phyloP scores from a whole-genome alignment of 2,329 filamentous ascomycete genomes.

The Colletotrichum spaethianum region DNA sequence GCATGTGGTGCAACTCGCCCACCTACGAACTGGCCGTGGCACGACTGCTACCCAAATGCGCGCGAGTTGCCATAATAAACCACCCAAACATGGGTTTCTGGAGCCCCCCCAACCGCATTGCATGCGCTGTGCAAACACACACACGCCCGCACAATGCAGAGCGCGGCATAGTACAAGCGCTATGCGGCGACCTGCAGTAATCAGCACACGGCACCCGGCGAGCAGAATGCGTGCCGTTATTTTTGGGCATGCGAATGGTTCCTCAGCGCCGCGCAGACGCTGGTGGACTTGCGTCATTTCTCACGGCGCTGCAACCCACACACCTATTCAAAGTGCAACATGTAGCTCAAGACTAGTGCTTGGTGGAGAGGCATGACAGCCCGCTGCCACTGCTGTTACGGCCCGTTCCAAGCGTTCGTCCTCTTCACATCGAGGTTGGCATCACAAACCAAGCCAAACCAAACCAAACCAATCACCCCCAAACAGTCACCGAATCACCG shows the following conservation, averaged over 20 bases:
- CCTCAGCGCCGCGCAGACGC: neutral
- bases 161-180: conserved; percentile 8
- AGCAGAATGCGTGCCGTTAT: neutral
- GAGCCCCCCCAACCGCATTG: neutral
- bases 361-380: neutral
- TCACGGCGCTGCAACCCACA: neutral
- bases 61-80: neutral
- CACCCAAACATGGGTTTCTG: neutral
- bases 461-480: neutral
- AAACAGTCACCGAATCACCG: conserved; percentile 14
- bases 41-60: neutral
- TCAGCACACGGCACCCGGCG: neutral
- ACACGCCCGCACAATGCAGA: neutral
- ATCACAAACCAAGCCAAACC: neutral
- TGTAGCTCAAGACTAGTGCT: no score
- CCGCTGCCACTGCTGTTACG: conserved; percentile 25
- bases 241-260: neutral
- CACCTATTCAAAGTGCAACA: neutral
- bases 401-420: conserved; percentile 28
- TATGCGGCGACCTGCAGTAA: neutral
- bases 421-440: neutral
- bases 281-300: conserved; percentile 26
- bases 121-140: neutral
- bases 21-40: neutral
- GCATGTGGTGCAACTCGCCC: neutral